These are phyloP conservation scores for Aspergillus brasiliensis DNA, from an alignment of 2,329 filamentous ascomycete genomes.

Conservation along the genomic window DNA sequence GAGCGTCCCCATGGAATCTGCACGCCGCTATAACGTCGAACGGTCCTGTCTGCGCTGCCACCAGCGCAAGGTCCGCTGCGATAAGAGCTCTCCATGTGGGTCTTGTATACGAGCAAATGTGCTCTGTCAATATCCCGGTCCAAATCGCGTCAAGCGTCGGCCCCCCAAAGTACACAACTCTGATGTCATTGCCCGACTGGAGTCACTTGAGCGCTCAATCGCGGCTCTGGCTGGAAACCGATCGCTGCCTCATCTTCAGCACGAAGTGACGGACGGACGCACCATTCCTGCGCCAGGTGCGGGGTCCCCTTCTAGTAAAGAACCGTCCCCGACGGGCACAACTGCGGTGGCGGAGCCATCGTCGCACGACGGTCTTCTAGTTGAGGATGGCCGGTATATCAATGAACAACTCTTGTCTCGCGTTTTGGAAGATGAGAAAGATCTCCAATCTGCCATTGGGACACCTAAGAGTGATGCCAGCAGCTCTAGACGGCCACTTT, in stretches of 20 bases:
- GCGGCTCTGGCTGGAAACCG: conserved; percentile 11
- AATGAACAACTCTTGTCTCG: conserved; percentile 31
- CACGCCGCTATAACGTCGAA: conserved; percentile 29
- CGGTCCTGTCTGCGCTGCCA: conserved; percentile 35
- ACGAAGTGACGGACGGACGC: neutral
- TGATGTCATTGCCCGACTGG: conserved; percentile 24
- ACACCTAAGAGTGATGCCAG: conserved; percentile 13
- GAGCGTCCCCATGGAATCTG: neutral
- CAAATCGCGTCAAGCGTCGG: conserved; percentile 23
- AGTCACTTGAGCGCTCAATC: conserved; percentile 27
- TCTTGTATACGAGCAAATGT: conserved; percentile 24
- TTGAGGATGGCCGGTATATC: conserved; percentile 31
- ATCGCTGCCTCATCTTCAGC: neutral
- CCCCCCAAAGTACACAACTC: conserved; percentile 19
- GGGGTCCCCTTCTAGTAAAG: neutral
- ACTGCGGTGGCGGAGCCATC: neutral
- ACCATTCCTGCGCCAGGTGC: neutral
- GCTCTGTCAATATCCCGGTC: conserved; percentile 28
- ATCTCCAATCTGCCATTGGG: conserved; percentile 27
- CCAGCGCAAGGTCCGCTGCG: conserved; percentile 32
- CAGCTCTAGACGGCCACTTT: conserved; percentile 9
- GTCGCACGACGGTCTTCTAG: conserved; percentile 21
- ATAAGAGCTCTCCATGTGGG: conserved; percentile 27
- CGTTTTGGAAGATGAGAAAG: conserved; percentile 30
- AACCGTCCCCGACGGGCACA: neutral